phyloP scores from a whole-genome alignment of 2,329 filamentous ascomycete genomes.

The Sarocladium strictum region DNA sequence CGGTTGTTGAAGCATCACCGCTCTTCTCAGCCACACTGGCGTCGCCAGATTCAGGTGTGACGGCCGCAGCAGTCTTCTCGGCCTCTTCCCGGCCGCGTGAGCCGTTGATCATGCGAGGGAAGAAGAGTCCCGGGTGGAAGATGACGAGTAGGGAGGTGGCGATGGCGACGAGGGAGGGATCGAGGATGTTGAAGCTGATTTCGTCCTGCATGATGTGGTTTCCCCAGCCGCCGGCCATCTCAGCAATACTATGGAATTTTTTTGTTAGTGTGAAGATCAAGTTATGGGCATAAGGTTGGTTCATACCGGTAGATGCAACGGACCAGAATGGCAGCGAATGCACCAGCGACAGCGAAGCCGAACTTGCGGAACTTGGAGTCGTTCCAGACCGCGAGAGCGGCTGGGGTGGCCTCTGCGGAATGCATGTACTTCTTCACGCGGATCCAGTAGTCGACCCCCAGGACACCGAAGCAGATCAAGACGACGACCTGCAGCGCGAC shows the following conservation, averaged over 20 bases:
- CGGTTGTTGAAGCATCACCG: constrained; percentile 2
- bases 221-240: constrained; percentile 60
- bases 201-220: constrained; percentile 59
- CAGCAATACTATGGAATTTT: constrained; percentile 45
- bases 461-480: constrained; percentile 37
- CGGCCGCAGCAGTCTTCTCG: constrained; percentile 15
- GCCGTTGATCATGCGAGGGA: constrained; percentile 44
- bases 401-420: constrained; percentile 22
- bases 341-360: constrained; percentile 34
- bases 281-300: neutral
- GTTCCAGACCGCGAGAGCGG: constrained; percentile 32
- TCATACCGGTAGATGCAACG: constrained; percentile 49
- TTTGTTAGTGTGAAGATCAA: neutral
- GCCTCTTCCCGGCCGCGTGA: constrained; percentile 11
- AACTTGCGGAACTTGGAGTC: constrained; percentile 38
- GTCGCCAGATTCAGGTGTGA: neutral
- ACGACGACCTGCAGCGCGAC: constrained; percentile 49
- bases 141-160: constrained; percentile 42
- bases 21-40: neutral
- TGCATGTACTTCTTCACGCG: constrained; percentile 34
- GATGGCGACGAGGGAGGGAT: constrained; percentile 45
- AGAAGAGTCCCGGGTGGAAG: constrained; percentile 49
- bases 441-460: constrained; percentile 39
- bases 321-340: constrained; percentile 40
- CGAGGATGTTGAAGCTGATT: constrained; percentile 52